Percentiles rank a stretch among this genome's conserved stretches.
These are phyloP conservation scores for Paraphoma sp. DNA, from an alignment of 2,329 filamentous ascomycete genomes.

Conservation along the genomic window DNA sequence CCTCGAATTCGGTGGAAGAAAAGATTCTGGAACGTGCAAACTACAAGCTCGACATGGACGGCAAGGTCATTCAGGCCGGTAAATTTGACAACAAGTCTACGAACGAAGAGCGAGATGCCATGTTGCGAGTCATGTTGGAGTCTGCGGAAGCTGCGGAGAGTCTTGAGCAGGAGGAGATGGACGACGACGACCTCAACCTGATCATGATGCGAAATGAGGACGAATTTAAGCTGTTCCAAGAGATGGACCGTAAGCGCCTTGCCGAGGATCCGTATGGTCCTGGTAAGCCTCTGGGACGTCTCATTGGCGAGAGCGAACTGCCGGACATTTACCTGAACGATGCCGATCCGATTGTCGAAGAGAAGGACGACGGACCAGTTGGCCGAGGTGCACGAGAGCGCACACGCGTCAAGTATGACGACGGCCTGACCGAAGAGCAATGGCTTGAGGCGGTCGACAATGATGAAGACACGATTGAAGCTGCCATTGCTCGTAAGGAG, in stretches of 20 bases:
- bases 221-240: conserved; percentile 79
- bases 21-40: conserved; percentile 97
- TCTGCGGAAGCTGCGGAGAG: conserved; percentile 71
- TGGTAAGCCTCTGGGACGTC: conserved; percentile 72
- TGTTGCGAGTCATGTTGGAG: conserved; percentile 92
- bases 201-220: conserved; percentile 88
- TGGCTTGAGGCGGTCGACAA: conserved; percentile 98
- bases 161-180: conserved; percentile 95
- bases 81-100: conserved; percentile 99
- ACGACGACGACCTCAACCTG: conserved; percentile 95
- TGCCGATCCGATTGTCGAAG: conserved; percentile 79
- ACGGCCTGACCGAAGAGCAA: conserved; percentile 97
- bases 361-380: conserved; percentile 72
- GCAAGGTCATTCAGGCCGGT: conserved; percentile 98
- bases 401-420: conserved; percentile 93
- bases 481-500: conserved; percentile 88
- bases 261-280: conserved; percentile 75
- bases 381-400: conserved; percentile 95
- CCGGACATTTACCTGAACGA: conserved; percentile 94
- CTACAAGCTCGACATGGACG: conserved; percentile 98
- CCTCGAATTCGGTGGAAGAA: conserved; percentile 95
- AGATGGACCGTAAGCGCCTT: conserved; percentile 78
- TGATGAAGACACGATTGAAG: conserved; percentile 92
- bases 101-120: conserved; percentile 95
- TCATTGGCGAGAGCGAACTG: conserved; percentile 86